Evolutionary conservation across 2,329 filamentous ascomycete genomes (phyloP), one percentile per base, ranked within the genome.

Genomic region (Fusarium gaditjirri): DNA sequence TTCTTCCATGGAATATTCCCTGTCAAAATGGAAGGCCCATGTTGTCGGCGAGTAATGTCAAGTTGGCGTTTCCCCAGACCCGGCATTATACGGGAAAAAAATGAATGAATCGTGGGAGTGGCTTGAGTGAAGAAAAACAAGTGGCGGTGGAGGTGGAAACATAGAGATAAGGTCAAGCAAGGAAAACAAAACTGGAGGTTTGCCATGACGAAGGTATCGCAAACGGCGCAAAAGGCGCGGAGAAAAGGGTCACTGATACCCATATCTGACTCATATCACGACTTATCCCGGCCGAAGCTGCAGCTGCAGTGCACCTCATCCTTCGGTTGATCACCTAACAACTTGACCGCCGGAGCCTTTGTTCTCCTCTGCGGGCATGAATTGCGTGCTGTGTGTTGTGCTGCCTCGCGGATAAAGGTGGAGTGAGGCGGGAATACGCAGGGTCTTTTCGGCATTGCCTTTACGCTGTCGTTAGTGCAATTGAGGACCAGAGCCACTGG

Each of bases 31-130:
- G 55, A 61, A 65, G 58, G 55, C 42, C 50, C 42, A 52, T 57
- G 35, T 58, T 50, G 47, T 64, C 38, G 42, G 57, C 60, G 59
- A 57, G 69, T 65, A 58, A 65, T 39, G 50, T 58, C 4, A 29
- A 67, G 25, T 61, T 68, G 54, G 41, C 58, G 47, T 54, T 72
- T 72, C 70, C 70, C 70, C 70, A 70, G 70, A 72, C 44, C 52
- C 65, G 69, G 69, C 59, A 72, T 59, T 49, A 29, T 50, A 27
- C 53, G 58, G 68, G 25, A 25, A 25, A 52, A 72, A 69, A 41
- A n/a, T n/a, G 41, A 46, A 49, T 71, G 62, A 68, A 71, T 29
- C 31, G n/a, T 19, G 41, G 59, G 66, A 60, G 66, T 70, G 66
- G 66, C 53, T 69, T 43, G 29, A 65, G 23, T 35, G 46, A 50